Conservation (phyloP, 208 protist species). For the Trypanosoma vivax region DNA sequence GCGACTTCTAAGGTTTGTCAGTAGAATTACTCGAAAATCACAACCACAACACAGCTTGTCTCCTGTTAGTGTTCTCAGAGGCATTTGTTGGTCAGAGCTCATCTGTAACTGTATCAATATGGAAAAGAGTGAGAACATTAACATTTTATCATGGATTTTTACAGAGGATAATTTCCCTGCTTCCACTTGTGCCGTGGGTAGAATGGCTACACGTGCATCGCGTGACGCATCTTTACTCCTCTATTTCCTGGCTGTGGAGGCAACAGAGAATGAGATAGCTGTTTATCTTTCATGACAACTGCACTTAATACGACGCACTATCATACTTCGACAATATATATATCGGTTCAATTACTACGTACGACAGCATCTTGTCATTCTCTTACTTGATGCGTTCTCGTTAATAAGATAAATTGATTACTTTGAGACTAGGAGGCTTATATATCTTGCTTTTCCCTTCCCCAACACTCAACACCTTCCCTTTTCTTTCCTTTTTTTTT, state of each 20-base stretch:
- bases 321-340: neutral
- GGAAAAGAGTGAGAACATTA: neutral
- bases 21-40: neutral
- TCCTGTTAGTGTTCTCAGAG: slow-evolving; percentile 28
- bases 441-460: too few species aligned
- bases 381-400: too few species aligned
- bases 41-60: neutral
- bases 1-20: slow-evolving; percentile 9
- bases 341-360: too few species aligned
- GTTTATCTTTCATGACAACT: slow-evolving; percentile 32
- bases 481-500: too few species aligned
- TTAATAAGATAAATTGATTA: too few species aligned
- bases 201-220: slow-evolving; percentile 33
- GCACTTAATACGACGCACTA: slow-evolving; percentile 1
- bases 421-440: too few species aligned
- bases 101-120: slow-evolving; percentile 21
- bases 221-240: slow-evolving; percentile 46
- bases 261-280: slow-evolving; percentile 35
- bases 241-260: slow-evolving; percentile 45
- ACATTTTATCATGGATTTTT: neutral
- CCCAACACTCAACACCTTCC: too few species aligned
- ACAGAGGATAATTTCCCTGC: neutral
- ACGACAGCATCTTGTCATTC: too few species aligned
- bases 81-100: slow-evolving; percentile 67
- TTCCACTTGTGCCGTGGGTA: slow-evolving; percentile 15